A percentile compares a stretch with the other conserved stretches of the same genome.
Conservation (phyloP, 139 green algal species). For the Edaphochlamys debaryana region DNA sequence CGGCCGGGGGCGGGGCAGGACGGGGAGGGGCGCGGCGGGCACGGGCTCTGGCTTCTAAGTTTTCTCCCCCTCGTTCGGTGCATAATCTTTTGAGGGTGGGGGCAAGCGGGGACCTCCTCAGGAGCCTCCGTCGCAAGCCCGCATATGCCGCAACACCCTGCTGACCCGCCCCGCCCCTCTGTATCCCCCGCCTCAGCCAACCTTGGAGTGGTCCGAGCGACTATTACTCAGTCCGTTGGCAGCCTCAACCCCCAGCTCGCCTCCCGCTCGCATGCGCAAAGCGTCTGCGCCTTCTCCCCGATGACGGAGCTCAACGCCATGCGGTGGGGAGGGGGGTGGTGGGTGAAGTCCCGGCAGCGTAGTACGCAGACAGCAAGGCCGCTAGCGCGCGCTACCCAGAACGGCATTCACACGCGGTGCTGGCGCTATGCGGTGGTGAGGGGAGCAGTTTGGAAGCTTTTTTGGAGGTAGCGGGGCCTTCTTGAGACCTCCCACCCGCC, state of each 20-base stretch:
- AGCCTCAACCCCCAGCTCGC: slow-evolving; percentile 27
- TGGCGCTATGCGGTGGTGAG: neutral
- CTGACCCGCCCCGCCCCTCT: no score
- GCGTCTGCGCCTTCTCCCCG: slow-evolving; percentile 6
- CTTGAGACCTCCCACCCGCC: neutral
- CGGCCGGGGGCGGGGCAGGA: no score
- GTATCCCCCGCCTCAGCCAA: neutral
- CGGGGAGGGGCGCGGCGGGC: no score
- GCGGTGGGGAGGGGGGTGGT: neutral
- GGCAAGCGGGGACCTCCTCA: no score
- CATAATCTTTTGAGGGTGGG: no score
- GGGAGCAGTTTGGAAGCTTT: neutral
- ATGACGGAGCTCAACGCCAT: slow-evolving; percentile 31
- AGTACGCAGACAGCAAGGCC: neutral
- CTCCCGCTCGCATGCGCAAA: neutral
- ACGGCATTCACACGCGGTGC: neutral
- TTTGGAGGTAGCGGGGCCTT: neutral
- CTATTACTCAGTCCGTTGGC: neutral
- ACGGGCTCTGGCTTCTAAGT: no score
- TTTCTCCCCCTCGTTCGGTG: no score
- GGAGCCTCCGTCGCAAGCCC: neutral
- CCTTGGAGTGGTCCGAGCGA: neutral
- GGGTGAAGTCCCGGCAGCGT: no score
- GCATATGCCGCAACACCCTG: no score
- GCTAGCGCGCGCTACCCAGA: no score